Evolutionary conservation across 768 basidiomycete genomes (phyloP), one percentile per base, ranked within the genome.

Genomic region (Amanita molliuscula): DNA sequence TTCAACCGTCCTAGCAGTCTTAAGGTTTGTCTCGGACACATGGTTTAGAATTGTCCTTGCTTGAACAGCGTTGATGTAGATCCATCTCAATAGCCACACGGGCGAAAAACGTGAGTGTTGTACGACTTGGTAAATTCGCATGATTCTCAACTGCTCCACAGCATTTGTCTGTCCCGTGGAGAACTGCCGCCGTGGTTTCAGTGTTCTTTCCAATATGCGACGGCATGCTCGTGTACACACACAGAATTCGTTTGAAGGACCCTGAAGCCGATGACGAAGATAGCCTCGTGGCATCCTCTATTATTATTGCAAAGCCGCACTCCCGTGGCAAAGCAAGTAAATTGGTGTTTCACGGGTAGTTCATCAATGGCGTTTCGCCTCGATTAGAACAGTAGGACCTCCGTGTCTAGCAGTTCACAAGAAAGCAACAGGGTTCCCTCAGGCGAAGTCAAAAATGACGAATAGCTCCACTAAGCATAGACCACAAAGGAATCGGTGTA

Each of bases 131-230:
- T 45, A 47, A 33, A 46, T 28, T 51, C 55, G 51, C 48, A 43
- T 51, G 28, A 50, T 38, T 38, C 55, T 53, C 40, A 50, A 47
- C 43, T 52, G 18, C 40, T 51, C 53, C 50, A 51, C 41, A 89
- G 88, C 88, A 7, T 88, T 84, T 65, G 68, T 74, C 38, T 90
- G 88, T 62, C 81, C 87, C 15, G 76, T 79, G 47, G 77, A 82
- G 55, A 77, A 77, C 52, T 90, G 88, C 66, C 82, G 83, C 6
- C 82, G 87, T 38, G 80, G 82, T 61, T 90, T 90, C 65, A 88
- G 85, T 59, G 88, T 89, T 44, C 78, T 88, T 60, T 88, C 85
- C 65, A 90, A 90, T 69, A 90, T 90, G 88, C 82, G 88, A 54
- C 74, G 88, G 51, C 88, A 90, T 63, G 80, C 86, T 52, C 81